These are phyloP conservation scores for Leucosporidium creatinivorum DNA, from an alignment of 768 basidiomycete genomes.

Conservation along the genomic window DNA sequence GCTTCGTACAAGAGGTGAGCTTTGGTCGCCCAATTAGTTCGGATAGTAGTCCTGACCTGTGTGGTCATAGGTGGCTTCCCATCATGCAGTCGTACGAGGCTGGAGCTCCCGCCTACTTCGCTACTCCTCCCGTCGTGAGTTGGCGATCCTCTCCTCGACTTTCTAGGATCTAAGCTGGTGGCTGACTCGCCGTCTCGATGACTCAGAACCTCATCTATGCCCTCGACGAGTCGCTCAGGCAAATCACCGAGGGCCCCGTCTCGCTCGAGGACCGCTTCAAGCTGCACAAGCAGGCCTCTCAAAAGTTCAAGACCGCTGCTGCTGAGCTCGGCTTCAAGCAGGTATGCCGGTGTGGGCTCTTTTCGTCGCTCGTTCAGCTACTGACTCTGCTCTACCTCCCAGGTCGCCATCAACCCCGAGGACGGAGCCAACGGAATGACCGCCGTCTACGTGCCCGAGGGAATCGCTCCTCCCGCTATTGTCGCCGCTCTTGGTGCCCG, in stretches of 20 bases:
- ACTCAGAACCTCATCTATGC: constrained; percentile 65
- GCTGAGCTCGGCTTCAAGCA: constrained; percentile 62
- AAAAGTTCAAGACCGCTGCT: constrained; percentile 62
- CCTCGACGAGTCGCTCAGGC: constrained; percentile 67
- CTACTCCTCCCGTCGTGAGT: constrained; percentile 51
- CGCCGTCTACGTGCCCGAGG: constrained; percentile 80
- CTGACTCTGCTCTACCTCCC: constrained; percentile 27
- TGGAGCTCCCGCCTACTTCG: constrained; percentile 76
- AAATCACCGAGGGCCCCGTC: constrained; percentile 56
- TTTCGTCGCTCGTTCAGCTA: neutral
- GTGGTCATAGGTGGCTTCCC: constrained; percentile 25
- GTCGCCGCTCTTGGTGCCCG: constrained; percentile 64
- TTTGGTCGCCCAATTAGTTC: too few relatives aligned
- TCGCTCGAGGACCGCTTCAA: constrained; percentile 72
- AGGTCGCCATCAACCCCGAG: constrained; percentile 56
- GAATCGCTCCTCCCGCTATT: constrained; percentile 66
- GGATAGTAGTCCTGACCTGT: too few relatives aligned
- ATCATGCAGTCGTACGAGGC: constrained; percentile 87
- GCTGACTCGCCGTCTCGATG: neutral
- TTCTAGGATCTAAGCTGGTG: neutral
- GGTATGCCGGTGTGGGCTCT: constrained; percentile 25
- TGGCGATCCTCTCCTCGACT: neutral
- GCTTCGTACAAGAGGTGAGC: constrained; percentile 42
- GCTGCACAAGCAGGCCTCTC: constrained; percentile 62
- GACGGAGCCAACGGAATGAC: constrained; percentile 91